Base-by-base conservation (phyloP, 495 filamentous ascomycete species). In the Neurospora terricola region DNA sequence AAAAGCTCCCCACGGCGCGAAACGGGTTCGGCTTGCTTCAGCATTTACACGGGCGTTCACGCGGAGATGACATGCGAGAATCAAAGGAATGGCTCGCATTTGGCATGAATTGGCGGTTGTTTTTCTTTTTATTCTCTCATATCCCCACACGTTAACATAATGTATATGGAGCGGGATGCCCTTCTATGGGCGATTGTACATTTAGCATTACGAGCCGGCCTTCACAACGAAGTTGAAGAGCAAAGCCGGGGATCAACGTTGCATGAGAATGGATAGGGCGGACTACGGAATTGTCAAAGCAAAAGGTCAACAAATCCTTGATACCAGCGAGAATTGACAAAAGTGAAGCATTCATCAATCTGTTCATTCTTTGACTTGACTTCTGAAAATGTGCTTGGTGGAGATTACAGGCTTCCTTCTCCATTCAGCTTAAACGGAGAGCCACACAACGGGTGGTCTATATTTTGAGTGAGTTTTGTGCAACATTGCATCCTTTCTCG, bases 11-110 rank as follows among this genome's bases (percentile, higher is more conserved):
- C 38, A 71, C 69, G 72, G 48, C 69, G 72, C 40, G 36, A 43
- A 70, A 70, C 38, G 68, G 37, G 23, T 39, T 70, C 38, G 71
- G 73, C 38, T 70, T 75, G 36, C 54, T 68, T 70, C 45, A 73
- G 74, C 74, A 75, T 75, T 75, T 75, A 73, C 74, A 73, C n/a
- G 74, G 74, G 74, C 68, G 62, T 73, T 73, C 39, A 38, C 34
- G 23, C 70, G 12, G 18, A 62, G 54, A 62, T 34, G 54, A 34
- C 27, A 62, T 34, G 54, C 54, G 27, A 34, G 14, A 62, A 62
- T 23, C 54, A 62, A 62, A 30, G 54, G 27, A 18, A 34, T 8
- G 54, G 54, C 54, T 62, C 54, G 54, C 14, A 62, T 16, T 62
- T 62, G 27, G 54, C 23, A 62, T 62, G 54, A 62, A 30, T 62